A percentile compares a stretch with the other conserved stretches of the same genome.
Conservation (phyloP, 441 rosid genomes). For the Adansonia madagascariensis region DNA sequence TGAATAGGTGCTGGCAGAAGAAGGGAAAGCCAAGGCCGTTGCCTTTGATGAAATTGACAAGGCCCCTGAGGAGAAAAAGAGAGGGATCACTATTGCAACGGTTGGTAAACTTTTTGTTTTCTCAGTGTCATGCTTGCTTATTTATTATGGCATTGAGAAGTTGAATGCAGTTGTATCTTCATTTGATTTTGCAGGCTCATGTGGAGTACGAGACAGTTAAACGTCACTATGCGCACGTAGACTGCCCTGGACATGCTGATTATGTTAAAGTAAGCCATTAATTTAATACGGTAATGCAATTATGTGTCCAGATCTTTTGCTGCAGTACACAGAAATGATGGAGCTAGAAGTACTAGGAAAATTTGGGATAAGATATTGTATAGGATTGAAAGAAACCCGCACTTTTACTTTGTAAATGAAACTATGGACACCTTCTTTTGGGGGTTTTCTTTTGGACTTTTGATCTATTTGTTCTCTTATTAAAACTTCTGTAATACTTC, state of each 20-base stretch:
- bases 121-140: too few relatives aligned
- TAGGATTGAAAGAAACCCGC: too few relatives aligned
- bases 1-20: constrained; percentile 52
- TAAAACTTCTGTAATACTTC: neutral
- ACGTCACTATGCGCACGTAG: constrained; percentile 17
- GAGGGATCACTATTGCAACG: constrained; percentile 69
- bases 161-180: neutral
- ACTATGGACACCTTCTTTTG: neutral
- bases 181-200: constrained; percentile 65
- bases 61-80: constrained; percentile 99
- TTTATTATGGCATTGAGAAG: too few relatives aligned
- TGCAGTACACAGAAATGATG: too few relatives aligned
- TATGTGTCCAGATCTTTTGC: constrained; percentile 6
- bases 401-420: too few relatives aligned
- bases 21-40: constrained; percentile 89
- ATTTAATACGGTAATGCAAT: neutral
- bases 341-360: neutral
- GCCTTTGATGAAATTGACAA: constrained; percentile 99
- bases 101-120: neutral
- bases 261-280: constrained; percentile 46
- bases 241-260: constrained; percentile 19
- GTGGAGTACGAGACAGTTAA: constrained; percentile 97
- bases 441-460: too few relatives aligned
- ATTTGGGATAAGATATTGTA: too few relatives aligned
- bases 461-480: neutral